Percentiles rank a stretch among this genome's conserved stretches.
These are phyloP conservation scores for Colletotrichum phormii DNA, from an alignment of 2,329 filamentous ascomycete species.

Conservation along the genomic window DNA sequence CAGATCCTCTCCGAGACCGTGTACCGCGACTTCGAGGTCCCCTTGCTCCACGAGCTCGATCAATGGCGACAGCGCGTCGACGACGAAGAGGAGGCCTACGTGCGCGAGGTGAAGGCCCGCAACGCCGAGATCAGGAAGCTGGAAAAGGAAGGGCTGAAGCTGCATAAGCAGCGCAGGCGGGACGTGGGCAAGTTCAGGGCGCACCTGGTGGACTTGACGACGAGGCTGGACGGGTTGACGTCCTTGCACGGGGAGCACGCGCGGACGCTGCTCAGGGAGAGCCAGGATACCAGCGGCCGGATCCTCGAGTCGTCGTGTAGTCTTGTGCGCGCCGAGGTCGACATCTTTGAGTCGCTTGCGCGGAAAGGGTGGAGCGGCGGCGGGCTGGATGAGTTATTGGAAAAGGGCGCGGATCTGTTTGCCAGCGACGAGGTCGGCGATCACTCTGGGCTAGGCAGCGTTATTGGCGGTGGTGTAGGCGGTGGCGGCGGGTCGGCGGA, in stretches of 20 bases:
- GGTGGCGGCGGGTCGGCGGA: conserved; percentile 48
- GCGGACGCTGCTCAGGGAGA: conserved; percentile 69
- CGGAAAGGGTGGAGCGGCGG: conserved; percentile 76
- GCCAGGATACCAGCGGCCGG: conserved; percentile 71
- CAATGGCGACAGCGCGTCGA: conserved; percentile 72
- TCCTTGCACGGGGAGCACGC: conserved; percentile 70
- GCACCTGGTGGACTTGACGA: conserved; percentile 73
- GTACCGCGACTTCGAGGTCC: conserved; percentile 76
- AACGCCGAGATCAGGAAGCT: conserved; percentile 71
- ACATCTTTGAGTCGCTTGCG: conserved; percentile 76
- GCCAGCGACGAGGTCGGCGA: conserved; percentile 54
- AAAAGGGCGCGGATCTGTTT: conserved; percentile 72
- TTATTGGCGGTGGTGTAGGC: conserved; percentile 19
- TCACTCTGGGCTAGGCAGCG: conserved; percentile 34
- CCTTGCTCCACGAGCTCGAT: conserved; percentile 76
- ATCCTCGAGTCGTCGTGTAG: conserved; percentile 75
- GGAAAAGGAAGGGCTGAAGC: conserved; percentile 73
- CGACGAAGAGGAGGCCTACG: conserved; percentile 73
- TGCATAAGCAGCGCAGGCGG: conserved; percentile 69
- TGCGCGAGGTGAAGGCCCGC: conserved; percentile 64
- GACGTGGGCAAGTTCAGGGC: conserved; percentile 72
- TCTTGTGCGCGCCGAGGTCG: conserved; percentile 75
- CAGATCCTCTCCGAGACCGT: conserved; percentile 77
- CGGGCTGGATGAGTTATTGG: conserved; percentile 73
- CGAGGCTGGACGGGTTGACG: conserved; percentile 72